A percentile compares a stretch with the other conserved stretches of the same genome.
Evolutionary conservation across 345 rosid genomes (phyloP).

Genomic region (Acer campestre): DNA sequence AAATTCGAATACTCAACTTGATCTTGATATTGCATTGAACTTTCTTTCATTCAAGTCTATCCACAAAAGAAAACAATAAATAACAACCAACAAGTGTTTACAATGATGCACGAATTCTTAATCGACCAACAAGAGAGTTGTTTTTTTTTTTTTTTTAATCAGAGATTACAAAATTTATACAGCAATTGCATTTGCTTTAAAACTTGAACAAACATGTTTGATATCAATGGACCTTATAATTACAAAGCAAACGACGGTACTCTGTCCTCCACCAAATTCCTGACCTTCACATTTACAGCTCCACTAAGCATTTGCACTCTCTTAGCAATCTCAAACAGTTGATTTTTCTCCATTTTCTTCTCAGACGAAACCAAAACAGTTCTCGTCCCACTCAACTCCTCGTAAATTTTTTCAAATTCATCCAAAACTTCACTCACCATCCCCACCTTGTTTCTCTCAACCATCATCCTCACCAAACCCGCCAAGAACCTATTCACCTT

Average conservation of each 20-base stretch:
- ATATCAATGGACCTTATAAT: not conserved
- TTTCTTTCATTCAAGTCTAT: not conserved
- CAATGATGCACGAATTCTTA: not conserved
- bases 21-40: not conserved
- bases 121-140: not conserved
- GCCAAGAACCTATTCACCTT: slow-evolving; percentile 45
- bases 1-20: not conserved
- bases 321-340: slow-evolving; percentile 31
- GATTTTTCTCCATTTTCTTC: slow-evolving; percentile 30
- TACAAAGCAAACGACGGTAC: slow-evolving; percentile 12
- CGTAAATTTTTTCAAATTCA: slow-evolving; percentile 65
- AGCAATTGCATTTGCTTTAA: not conserved
- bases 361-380: slow-evolving; percentile 32
- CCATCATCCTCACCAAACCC: slow-evolving; percentile 57
- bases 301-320: slow-evolving; percentile 29
- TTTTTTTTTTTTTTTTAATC: no score
- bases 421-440: slow-evolving; percentile 52
- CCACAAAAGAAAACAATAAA: not conserved
- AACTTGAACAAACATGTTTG: not conserved
- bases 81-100: not conserved
- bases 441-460: slow-evolving; percentile 45
- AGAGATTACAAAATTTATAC: not conserved
- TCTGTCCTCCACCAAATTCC: slow-evolving; percentile 26
- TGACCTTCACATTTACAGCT: slow-evolving; percentile 36
- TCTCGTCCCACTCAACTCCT: slow-evolving; percentile 34